Evolutionary conservation across 225 moss, liverwort and hornwort genomes (phyloP).

Genomic region (Climacium dendroides): DNA sequence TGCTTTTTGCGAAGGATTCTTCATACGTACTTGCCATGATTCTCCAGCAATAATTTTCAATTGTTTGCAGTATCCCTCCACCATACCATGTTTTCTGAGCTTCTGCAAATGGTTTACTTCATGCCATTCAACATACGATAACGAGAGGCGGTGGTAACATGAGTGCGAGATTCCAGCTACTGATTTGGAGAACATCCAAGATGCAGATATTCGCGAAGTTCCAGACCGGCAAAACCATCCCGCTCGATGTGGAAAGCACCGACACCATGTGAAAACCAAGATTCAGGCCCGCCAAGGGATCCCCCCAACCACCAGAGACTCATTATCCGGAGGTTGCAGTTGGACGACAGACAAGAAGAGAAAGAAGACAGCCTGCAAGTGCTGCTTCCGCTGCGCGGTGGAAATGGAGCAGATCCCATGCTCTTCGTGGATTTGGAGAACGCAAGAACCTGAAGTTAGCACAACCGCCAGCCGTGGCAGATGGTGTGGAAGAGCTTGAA

Average conservation of each 20-base stretch:
- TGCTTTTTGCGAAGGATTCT: background rate
- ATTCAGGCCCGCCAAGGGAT: background rate
- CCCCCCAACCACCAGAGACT: background rate
- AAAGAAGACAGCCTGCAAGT: background rate
- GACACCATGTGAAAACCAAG: background rate
- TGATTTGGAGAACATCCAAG: background rate
- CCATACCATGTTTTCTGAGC: background rate
- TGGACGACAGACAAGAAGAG: background rate
- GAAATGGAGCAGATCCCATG: background rate
- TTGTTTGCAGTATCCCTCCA: background rate
- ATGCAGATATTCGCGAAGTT: background rate
- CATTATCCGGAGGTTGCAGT: background rate
- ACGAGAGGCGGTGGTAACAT: background rate
- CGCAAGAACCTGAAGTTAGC: no score
- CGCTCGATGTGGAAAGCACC: background rate
- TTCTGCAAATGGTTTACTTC: background rate
- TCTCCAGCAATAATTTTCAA: background rate
- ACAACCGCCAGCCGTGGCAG: background rate
- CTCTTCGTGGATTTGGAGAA: background rate
- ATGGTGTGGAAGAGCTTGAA: background rate
- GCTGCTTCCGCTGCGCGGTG: background rate
- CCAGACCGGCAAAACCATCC: background rate
- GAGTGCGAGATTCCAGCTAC: background rate
- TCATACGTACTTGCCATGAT: background rate
- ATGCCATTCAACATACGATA: background rate